Evolutionary conservation across 73 alveolate genomes (phyloP), one percentile per base, ranked within the genome.

Genomic region (Blepharisma japonicum): DNA sequence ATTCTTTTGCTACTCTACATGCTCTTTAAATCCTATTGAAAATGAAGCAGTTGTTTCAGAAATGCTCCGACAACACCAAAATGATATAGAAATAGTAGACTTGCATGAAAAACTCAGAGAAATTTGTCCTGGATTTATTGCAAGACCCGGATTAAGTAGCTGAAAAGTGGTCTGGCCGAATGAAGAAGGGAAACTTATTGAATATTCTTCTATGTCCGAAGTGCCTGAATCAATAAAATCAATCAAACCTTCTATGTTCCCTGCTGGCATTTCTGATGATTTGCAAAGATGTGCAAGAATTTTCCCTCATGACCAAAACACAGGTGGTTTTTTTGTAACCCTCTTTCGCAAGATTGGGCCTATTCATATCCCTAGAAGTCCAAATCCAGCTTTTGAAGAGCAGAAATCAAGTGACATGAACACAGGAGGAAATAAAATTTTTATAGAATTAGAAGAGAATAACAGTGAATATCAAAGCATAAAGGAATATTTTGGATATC

Each of bases 1-100:
- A 6, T 79, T 84, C 45, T 81, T 96, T 42, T 84, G 95, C 80
- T 97, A 97, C 84, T 94, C 99, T 21, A 97, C 99, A 46, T 97
- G 99, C 87, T 92, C 98, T n/a, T 83, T 97, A 72, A 97, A 96
- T 82, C 99, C 99, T 5, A 82, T 97, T 47, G 99, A 97, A 79
- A 87, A 97, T 83, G 99, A 97, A 89, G 97, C 98, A 18, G 23
- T 53, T 53, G 23, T 53, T n/a, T 53, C 32, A 53, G 18, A 53
- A 20, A 53, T 53, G 68, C 23, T 14, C 18, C 0, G 23, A 53
- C 32, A 53, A 3, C 23, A 53, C 3, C 32, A 0, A 1, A 14
- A 53, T 14, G 18, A 53, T 53, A n/a, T 53, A 14, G 68, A 53
- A 20, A 20, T 53, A 0, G 68, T 53, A 53, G 68, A 53, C 23